phyloP scores from a whole-genome alignment of 129 eudicot genomes.

The Centella asiatica region DNA sequence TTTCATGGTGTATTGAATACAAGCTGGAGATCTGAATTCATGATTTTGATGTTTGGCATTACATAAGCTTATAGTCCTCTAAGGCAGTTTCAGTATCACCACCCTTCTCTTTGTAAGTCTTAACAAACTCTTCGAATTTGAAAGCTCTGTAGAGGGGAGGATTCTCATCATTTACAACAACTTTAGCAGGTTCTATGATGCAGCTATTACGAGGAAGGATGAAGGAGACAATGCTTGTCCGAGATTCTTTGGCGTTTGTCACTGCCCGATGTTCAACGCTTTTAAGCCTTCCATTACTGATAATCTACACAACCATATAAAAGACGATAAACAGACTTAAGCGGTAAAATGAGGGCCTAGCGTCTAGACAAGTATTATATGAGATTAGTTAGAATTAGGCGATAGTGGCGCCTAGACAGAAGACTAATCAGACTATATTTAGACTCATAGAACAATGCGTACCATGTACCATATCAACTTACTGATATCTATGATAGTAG shows the following conservation, averaged over 20 bases:
- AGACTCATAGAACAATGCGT: no score
- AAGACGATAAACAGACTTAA: no score
- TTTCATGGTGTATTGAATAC: no score
- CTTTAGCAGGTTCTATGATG: slow-evolving; percentile 38
- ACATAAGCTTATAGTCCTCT: not conserved
- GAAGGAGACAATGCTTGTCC: slow-evolving; percentile 1
- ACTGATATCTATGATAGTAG: no score
- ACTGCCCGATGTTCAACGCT: slow-evolving; percentile 7
- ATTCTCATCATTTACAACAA: slow-evolving; percentile 18
- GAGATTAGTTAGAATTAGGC: no score
- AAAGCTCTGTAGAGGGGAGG: slow-evolving; percentile 18
- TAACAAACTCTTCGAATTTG: slow-evolving; percentile 23
- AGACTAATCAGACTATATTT: no score
- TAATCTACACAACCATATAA: not conserved
- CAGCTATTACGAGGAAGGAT: slow-evolving; percentile 12
- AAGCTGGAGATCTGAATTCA: no score
- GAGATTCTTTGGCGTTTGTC: slow-evolving; percentile 8
- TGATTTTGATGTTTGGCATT: no score
- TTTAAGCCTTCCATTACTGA: slow-evolving; percentile 5
- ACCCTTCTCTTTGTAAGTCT: not conserved
- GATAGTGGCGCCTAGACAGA: no score
- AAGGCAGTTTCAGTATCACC: not conserved
- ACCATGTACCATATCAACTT: no score
- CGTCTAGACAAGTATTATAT: no score
- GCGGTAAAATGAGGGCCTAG: no score